A percentile compares a stretch with the other conserved stretches of the same genome.
Conservation (phyloP, 495 filamentous ascomycete species). For the Hypoxylon lenormandii region DNA sequence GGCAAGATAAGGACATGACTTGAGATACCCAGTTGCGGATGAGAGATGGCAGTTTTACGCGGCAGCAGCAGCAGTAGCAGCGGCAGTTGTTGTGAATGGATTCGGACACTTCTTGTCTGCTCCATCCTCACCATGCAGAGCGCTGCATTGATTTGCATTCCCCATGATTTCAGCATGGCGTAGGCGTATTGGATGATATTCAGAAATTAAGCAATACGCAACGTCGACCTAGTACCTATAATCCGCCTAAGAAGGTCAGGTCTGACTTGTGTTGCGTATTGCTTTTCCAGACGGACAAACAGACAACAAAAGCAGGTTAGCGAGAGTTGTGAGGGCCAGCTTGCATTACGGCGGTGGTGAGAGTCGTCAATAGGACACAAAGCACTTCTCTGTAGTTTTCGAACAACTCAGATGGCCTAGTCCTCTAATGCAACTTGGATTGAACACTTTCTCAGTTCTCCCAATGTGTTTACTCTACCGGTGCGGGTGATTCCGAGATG, state of each 20-base stretch:
- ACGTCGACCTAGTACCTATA: slow-evolving; percentile 22
- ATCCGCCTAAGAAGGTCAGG: slow-evolving; percentile 2
- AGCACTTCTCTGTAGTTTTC: slow-evolving; percentile 20
- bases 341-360: slow-evolving; percentile 14
- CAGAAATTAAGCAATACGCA: slow-evolving; percentile 33
- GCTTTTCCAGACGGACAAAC: slow-evolving; percentile 11
- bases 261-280: slow-evolving; percentile 19
- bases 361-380: slow-evolving; percentile 18
- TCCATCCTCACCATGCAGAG: neutral
- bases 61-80: slow-evolving; percentile 11
- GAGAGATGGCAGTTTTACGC: slow-evolving; percentile 23
- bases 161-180: slow-evolving; percentile 53
- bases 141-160: slow-evolving; percentile 41
- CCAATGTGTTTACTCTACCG: neutral
- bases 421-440: slow-evolving; percentile 30
- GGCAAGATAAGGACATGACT: slow-evolving; percentile 39
- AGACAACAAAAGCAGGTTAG: slow-evolving; percentile 20
- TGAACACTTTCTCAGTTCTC: slow-evolving; percentile 8
- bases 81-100: slow-evolving; percentile 18
- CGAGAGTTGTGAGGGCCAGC: slow-evolving; percentile 1
- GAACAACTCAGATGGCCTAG: slow-evolving; percentile 19
- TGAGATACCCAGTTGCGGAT: slow-evolving; percentile 44
- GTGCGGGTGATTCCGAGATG: neutral
- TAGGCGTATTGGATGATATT: slow-evolving; percentile 44
- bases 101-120: neutral